Base-by-base conservation (phyloP, 768 basidiomycete species). In the Leccinum broughii region DNA sequence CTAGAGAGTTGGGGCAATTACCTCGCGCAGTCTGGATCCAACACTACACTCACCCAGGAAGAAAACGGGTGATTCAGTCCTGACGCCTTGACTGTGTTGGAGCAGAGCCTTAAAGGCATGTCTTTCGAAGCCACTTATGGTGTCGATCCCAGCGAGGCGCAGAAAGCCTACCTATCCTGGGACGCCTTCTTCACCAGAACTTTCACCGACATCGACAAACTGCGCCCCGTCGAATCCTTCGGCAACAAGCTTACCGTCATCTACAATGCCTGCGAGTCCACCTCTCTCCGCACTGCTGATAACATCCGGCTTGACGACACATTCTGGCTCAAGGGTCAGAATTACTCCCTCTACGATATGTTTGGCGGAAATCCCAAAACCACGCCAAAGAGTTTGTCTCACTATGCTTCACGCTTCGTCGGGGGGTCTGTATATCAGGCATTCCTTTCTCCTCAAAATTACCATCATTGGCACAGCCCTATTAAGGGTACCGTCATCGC, bases 401-500 rank as follows among this genome's bases (percentile, higher is more conserved):
- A 1, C 2, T 65, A 66, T 54, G 72, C 78, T 0, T 54, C 71
- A 1, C 65, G 72, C 15, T 84, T 85, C 65, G 73, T 75, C 6
- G 83, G 81, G 20, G 85, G 80, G 8, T 77, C 80, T 0, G 70
- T 83, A 28, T 80, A 78, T 68, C 86, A 87, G 66, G 84, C 80
- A 0, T 86, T 85, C 76, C 79, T 87, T 59, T 75, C 74, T 49
- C 76, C 81, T 0, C 63, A 75, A 32, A 77, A 78, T 26, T 87
- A 85, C 66, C 86, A 87, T 63, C 82, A 85, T 63, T 86, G 85
- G 86, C 83, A 84, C 72, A 72, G 76, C 35, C 86, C 86, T 46
- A 78, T 86, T 15, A 73, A 74, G 22, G 48, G 48, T 15, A 50
- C 0, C 13, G 6, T 50, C 24, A 8, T 49, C 24, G 48, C 48